Base-by-base conservation (phyloP, 2,329 filamentous ascomycete genomes). In the Ophiostoma sp. region DNA sequence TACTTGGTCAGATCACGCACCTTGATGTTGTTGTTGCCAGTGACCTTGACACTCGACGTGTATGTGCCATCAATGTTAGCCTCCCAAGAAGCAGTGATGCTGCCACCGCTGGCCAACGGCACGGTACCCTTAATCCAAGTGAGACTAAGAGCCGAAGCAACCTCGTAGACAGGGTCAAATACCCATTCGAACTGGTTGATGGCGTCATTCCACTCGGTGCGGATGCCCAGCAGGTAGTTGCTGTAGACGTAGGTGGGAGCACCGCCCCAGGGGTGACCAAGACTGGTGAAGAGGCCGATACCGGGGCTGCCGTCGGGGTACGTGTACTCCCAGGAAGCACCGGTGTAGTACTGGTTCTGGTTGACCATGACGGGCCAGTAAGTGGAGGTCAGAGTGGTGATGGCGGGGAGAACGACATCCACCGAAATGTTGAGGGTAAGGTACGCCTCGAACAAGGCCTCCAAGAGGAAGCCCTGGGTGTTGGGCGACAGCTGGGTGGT, bases 341-440 rank as follows among this genome's bases (percentile, higher is more conserved):
- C 50, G n/a, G 50, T 55, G 50, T 55, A 55, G 50, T 55, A 55
- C 50, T 55, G 50, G 7, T 55, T 55, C 50, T 55, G 50, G 50
- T 55, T 55, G 50, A 55, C n/a, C 50, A 55, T 55, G 50, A 55
- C 50, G n/a, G 50, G 50, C 50, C 50, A 55, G 50, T 25, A 55
- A 6, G 50, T 55, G n/a, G 50, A 25, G n/a, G 50, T 55, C 1
- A 55, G n/a, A 5, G 50, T 55, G 2, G 50, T 55, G n/a, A 55
- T 55, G n/a, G n/a, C 50, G 11, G 50, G 50, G 4, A 55, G 50
- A n/a, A 55, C 50, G n/a, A 55, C n/a, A 19, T 55, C 50, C n/a
- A 55, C 50, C 3, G 50, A 55, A 6, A 55, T 55, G n/a, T 55
- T 55, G 50, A 55, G 50, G 22, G 50, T 55, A 2, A 55, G 50